A percentile compares a stretch with the other conserved stretches of the same genome.
Conservation (phyloP, 345 rosid genomes). For the Corchorus olitorius region DNA sequence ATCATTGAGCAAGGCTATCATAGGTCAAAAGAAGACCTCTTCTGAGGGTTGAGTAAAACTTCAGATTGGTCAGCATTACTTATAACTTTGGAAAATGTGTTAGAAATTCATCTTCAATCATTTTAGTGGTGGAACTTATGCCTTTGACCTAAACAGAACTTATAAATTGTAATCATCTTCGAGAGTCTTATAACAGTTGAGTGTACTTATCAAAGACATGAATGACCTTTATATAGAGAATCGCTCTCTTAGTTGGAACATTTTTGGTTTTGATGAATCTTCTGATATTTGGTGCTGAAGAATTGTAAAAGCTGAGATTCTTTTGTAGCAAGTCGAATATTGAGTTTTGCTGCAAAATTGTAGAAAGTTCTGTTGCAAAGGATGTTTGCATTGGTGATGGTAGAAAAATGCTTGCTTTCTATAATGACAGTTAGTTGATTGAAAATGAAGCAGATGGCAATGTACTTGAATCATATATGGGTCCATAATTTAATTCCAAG, state of each 20-base stretch:
- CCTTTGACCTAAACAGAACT: too few species aligned
- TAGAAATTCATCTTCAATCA: too few species aligned
- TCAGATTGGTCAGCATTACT: not conserved
- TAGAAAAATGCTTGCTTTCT: conserved; percentile 17
- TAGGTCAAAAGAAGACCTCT: not conserved
- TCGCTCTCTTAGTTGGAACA: too few species aligned
- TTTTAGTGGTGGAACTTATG: too few species aligned
- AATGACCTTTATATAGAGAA: too few species aligned
- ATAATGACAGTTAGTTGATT: conserved; percentile 15
- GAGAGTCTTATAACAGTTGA: too few species aligned
- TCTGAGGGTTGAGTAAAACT: not conserved
- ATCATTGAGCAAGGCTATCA: not conserved
- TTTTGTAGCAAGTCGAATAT: too few species aligned
- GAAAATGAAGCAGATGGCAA: conserved; percentile 5
- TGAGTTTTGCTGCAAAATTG: not conserved
- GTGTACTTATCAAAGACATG: too few species aligned
- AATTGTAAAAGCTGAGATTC: too few species aligned
- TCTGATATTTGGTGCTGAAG: too few species aligned
- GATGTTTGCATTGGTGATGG: conserved; percentile 7
- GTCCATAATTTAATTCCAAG: conserved; percentile 46
- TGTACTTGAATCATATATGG: conserved; percentile 27
- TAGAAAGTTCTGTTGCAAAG: not conserved
- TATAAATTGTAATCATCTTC: too few species aligned
- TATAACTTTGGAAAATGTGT: not conserved
- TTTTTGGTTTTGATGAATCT: too few species aligned